phyloP scores from a whole-genome alignment of 2,329 filamentous ascomycete genomes.

The Fusarium subtropicale region DNA sequence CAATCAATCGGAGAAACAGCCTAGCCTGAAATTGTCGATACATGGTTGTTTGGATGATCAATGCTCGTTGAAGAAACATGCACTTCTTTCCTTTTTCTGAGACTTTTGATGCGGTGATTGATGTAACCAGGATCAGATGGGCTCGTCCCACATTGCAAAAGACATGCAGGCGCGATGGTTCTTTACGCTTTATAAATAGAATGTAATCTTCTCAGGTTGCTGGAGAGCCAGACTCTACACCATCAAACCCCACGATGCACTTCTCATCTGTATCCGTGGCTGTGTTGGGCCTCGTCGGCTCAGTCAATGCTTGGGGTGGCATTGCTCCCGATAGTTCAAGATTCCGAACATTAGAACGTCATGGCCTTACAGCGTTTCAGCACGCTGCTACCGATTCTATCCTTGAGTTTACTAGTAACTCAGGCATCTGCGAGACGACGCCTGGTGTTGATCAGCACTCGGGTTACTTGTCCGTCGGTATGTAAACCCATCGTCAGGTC shows the following conservation, averaged over 20 bases:
- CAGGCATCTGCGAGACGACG: constrained; percentile 66
- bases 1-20: constrained; percentile 22
- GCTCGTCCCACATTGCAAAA: constrained; percentile 24
- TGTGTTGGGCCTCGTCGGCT: constrained; percentile 33
- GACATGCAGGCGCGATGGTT: neutral
- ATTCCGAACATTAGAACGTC: constrained; percentile 31
- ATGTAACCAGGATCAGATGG: constrained; percentile 26
- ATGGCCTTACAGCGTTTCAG: constrained; percentile 31
- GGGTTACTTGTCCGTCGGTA: constrained; percentile 71
- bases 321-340: constrained; percentile 32
- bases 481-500: constrained; percentile 32
- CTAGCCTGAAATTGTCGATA: constrained; percentile 5
- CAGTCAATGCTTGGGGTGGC: constrained; percentile 34
- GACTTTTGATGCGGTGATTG: constrained; percentile 20
- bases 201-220: neutral
- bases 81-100: constrained; percentile 8
- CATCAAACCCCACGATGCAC: constrained; percentile 28
- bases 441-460: constrained; percentile 72
- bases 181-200: constrained; percentile 20
- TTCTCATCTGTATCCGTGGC: constrained; percentile 33
- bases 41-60: constrained; percentile 18
- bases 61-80: constrained; percentile 20
- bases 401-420: constrained; percentile 45
- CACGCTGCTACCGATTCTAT: constrained; percentile 37
- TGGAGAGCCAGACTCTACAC: neutral